Evolutionary conservation across 139 green algal genomes (phyloP).

Genomic region (Mesostigma viride): DNA sequence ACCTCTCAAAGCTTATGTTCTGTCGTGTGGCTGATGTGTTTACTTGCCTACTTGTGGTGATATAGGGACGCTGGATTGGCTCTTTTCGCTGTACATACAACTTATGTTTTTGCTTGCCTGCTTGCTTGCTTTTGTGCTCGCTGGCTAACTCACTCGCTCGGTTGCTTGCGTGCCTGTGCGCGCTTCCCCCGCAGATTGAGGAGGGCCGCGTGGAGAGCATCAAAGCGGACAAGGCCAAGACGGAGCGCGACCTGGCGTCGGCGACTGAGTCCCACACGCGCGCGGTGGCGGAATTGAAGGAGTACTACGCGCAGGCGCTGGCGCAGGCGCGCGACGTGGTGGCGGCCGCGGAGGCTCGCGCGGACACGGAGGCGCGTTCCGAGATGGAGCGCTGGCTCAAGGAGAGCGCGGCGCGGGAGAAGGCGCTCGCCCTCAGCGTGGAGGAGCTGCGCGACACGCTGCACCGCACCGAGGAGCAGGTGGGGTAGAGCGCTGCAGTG

Average conservation of each 20-base stretch:
- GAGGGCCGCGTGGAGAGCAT: constrained; percentile 23
- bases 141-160: no score
- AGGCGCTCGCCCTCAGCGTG: constrained; percentile 17
- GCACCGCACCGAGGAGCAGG: constrained; percentile 19
- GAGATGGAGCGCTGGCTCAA: constrained; percentile 23
- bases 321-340: constrained; percentile 11
- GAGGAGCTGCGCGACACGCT: constrained; percentile 29
- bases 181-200: constrained; percentile 19
- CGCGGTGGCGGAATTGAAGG: constrained; percentile 44
- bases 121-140: no score
- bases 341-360: constrained; percentile 17
- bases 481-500: no score
- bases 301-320: constrained; percentile 21
- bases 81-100: no score
- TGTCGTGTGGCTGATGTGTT: no score
- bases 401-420: constrained; percentile 21
- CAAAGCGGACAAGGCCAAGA: constrained; percentile 33
- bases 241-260: constrained; percentile 45
- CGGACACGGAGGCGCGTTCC: constrained; percentile 13
- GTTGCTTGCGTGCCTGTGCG: not conserved
- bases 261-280: constrained; percentile 56
- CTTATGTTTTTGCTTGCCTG: no score
- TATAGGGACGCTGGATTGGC: no score
- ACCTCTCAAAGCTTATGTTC: no score
- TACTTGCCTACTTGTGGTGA: no score